Evolutionary conservation across 805 yeast genomes (phyloP).

Genomic region (Isabelozyma heimii): DNA sequence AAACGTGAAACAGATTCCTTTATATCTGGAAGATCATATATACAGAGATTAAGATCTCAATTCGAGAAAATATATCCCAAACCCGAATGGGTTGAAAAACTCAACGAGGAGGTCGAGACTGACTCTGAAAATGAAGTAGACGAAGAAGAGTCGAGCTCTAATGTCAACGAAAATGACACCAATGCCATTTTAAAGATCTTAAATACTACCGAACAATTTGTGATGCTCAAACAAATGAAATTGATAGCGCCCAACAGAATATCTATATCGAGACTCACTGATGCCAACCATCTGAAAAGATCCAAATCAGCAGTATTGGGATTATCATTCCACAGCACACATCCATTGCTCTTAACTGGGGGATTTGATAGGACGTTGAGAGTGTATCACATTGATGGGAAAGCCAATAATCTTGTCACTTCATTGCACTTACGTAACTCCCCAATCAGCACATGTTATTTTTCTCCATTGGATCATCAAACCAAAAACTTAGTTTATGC

Average conservation of each 20-base stretch:
- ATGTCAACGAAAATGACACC: constrained; percentile 18
- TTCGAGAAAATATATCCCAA: constrained; percentile 71
- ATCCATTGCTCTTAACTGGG: constrained; percentile 81
- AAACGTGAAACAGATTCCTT: constrained; percentile 49
- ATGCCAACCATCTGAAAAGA: constrained; percentile 71
- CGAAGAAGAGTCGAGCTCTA: constrained; percentile 16
- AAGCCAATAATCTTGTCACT: constrained; percentile 73
- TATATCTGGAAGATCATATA: constrained; percentile 60
- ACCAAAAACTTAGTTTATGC: constrained; percentile 59
- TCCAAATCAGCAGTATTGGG: constrained; percentile 84
- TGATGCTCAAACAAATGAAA: constrained; percentile 43
- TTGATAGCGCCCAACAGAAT: constrained; percentile 67
- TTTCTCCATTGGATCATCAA: constrained; percentile 36
- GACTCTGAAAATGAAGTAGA: constrained; percentile 9
- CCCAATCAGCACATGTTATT: constrained; percentile 76
- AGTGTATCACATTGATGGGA: constrained; percentile 88
- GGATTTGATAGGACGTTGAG: constrained; percentile 91
- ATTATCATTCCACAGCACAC: constrained; percentile 77
- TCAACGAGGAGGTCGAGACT: constrained; percentile 33
- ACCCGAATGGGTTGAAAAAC: constrained; percentile 71
- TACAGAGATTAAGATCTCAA: constrained; percentile 67
- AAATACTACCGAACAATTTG: constrained; percentile 33
- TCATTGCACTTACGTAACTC: constrained; percentile 75
- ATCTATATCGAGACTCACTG: constrained; percentile 79
- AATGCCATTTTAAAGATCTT: constrained; percentile 32